phyloP scores from a whole-genome alignment of 2,329 filamentous ascomycete genomes.

The Cadophora luteo-olivacea region DNA sequence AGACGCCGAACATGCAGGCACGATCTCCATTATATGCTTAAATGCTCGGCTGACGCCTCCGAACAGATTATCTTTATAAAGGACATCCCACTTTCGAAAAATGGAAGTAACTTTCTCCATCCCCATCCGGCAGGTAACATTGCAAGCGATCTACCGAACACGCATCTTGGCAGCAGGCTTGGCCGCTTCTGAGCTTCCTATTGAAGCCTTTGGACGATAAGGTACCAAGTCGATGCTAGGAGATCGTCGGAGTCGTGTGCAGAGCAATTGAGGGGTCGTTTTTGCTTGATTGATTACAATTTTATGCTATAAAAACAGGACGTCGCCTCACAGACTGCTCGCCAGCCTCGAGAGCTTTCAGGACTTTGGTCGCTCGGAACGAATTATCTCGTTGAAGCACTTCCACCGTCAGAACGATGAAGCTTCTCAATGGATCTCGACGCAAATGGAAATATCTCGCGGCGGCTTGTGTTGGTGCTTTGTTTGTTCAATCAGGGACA shows the following conservation, averaged over 20 bases:
- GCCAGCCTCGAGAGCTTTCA: not conserved
- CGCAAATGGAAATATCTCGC: not conserved
- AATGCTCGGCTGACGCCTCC: not conserved
- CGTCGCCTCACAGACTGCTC: not conserved
- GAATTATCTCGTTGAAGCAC: not conserved
- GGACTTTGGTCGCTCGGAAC: not conserved
- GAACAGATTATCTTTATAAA: not conserved
- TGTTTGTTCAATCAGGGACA: not conserved
- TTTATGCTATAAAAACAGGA: not conserved
- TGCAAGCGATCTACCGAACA: not conserved
- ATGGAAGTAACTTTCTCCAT: not conserved
- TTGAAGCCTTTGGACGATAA: conserved; percentile 9
- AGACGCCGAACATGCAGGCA: conserved; percentile 3
- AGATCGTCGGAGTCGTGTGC: conserved; percentile 7
- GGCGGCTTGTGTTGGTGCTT: not conserved
- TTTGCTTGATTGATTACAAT: not conserved
- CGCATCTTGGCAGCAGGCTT: conserved; percentile 12
- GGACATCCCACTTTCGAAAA: not conserved
- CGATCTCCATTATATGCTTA: conserved; percentile 8
- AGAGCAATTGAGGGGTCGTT: conserved; percentile 4
- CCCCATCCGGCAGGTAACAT: conserved; percentile 13
- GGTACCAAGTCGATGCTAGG: conserved; percentile 7
- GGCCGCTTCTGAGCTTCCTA: conserved; percentile 14
- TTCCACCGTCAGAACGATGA: not conserved
- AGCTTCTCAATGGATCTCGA: not conserved